phyloP scores from a whole-genome alignment of 208 protist species.

The Leishmania major region DNA sequence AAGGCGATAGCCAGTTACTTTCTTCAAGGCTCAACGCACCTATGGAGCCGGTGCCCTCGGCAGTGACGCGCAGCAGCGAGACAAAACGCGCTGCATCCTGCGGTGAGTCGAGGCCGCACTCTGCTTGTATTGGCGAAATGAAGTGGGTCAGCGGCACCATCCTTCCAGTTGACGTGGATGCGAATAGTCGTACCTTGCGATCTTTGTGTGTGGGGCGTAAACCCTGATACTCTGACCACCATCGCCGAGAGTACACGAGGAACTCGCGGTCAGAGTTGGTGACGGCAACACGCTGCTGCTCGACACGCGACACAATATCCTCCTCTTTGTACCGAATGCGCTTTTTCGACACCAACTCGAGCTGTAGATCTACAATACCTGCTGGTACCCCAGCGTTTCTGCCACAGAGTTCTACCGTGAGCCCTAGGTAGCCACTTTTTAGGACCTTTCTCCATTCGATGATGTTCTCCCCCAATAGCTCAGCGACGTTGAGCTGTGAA shows the following conservation, averaged over 20 bases:
- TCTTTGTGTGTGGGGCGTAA: constrained; percentile 65
- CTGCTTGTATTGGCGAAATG: constrained; percentile 75
- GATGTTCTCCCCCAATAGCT: constrained; percentile 88
- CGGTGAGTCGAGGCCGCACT: constrained; percentile 79
- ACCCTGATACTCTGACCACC: constrained; percentile 89
- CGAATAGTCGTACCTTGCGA: constrained; percentile 90
- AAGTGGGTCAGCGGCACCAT: constrained; percentile 91
- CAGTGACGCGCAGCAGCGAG: constrained; percentile 68
- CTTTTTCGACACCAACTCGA: constrained; percentile 80
- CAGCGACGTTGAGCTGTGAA: constrained; percentile 44
- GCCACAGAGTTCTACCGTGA: constrained; percentile 92
- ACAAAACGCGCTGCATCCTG: constrained; percentile 90
- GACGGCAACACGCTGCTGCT: constrained; percentile 78
- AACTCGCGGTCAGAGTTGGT: constrained; percentile 94
- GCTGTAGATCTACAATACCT: constrained; percentile 90
- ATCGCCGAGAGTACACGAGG: constrained; percentile 90
- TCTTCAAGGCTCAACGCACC: constrained; percentile 26
- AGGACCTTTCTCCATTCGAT: constrained; percentile 93
- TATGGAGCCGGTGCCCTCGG: constrained; percentile 39
- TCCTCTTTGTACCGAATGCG: constrained; percentile 71
- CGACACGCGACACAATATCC: constrained; percentile 69
- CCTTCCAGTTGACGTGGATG: constrained; percentile 67
- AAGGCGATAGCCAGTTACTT: constrained; percentile 70
- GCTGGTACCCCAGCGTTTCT: constrained; percentile 83
- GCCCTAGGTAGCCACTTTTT: constrained; percentile 80